Evolutionary conservation across 2,329 filamentous ascomycete species (phyloP).

Genomic region (Nemania bipapillata): DNA sequence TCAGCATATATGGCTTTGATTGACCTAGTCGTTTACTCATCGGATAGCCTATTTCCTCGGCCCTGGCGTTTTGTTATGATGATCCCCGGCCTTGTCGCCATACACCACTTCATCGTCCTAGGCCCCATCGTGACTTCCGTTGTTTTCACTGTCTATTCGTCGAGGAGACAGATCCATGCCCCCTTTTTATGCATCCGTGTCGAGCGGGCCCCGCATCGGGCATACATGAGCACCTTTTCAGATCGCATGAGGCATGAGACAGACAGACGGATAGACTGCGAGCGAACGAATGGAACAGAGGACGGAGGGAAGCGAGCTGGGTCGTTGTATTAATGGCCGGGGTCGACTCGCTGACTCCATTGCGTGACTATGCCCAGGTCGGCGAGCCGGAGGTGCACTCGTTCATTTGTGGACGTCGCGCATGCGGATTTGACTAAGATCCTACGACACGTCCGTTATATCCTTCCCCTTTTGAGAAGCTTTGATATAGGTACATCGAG

Average conservation of each 20-base stretch:
- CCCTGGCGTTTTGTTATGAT: not conserved
- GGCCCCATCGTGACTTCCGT: not conserved
- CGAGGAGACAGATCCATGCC: not conserved
- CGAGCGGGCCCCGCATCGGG: not conserved
- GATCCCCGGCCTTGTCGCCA: not conserved
- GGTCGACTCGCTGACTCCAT: not conserved
- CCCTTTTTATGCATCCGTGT: not conserved
- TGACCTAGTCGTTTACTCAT: not conserved
- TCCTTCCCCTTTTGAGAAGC: not conserved
- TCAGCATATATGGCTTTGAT: not conserved
- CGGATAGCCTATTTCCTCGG: not conserved
- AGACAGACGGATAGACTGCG: not conserved
- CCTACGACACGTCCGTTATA: not conserved
- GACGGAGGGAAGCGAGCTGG: not conserved
- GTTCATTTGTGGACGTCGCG: not conserved
- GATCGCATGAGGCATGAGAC: not conserved
- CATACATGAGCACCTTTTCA: not conserved
- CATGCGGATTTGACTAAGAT: not conserved
- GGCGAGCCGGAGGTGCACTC: not conserved
- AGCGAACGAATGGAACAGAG: not conserved
- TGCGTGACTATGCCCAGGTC: conserved; percentile 6
- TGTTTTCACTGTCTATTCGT: not conserved
- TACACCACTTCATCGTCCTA: not conserved
- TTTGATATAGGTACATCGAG: not conserved
- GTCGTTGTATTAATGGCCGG: not conserved